phyloP scores from a whole-genome alignment of 257 asterid species.

The Solanum virginianum region DNA sequence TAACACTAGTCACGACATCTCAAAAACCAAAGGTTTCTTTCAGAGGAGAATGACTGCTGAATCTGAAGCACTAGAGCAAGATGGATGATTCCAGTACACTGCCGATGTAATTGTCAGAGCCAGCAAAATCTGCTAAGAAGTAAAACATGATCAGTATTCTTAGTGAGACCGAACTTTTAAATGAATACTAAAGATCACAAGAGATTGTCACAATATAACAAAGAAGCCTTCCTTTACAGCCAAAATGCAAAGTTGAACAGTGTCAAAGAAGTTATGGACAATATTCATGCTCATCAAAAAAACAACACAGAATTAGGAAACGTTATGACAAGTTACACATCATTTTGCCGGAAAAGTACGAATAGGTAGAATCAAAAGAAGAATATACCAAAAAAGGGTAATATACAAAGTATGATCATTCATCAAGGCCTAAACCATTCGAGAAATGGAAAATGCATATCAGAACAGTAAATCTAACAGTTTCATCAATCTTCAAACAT shows the following conservation, averaged over 20 bases:
- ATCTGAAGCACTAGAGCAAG: background rate
- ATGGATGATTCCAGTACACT: background rate
- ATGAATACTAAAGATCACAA: background rate
- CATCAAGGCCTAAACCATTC: background rate
- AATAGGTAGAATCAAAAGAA: background rate
- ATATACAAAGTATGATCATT: background rate
- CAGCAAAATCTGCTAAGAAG: background rate
- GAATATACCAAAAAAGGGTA: background rate
- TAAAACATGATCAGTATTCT: background rate
- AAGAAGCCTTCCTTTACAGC: background rate
- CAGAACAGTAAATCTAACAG: background rate
- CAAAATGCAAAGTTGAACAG: background rate
- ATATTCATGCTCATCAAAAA: background rate
- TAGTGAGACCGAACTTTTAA: background rate
- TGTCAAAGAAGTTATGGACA: background rate
- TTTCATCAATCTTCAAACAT: background rate
- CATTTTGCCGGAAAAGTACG: background rate
- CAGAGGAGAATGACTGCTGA: background rate
- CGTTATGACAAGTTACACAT: background rate
- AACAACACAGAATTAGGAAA: background rate
- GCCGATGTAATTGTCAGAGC: background rate
- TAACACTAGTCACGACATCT: background rate
- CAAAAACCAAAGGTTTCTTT: background rate
- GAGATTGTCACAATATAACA: background rate
- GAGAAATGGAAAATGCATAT: background rate